A percentile compares a stretch with the other conserved stretches of the same genome.
Conservation (phyloP, 257 asterid species). For the Scutellaria baicalensis region DNA sequence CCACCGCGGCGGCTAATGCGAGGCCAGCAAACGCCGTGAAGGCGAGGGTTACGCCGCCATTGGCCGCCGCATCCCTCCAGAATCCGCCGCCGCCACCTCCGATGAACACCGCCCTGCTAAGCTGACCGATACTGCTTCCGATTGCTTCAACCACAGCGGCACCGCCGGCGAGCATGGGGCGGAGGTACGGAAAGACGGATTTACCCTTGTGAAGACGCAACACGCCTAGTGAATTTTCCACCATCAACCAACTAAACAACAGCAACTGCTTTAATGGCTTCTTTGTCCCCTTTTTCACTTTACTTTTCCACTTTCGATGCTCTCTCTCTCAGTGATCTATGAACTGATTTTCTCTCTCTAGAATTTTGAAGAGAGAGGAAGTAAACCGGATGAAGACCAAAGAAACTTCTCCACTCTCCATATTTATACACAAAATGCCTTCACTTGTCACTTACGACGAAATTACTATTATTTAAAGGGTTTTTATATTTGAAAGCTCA, state of each 20-base stretch:
- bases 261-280: constrained; percentile 28
- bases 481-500: not conserved
- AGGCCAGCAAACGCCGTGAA: constrained; percentile 75
- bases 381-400: constrained; percentile 8
- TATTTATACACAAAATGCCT: constrained; percentile 3
- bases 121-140: constrained; percentile 27
- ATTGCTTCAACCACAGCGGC: constrained; percentile 34
- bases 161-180: constrained; percentile 32
- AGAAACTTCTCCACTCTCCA: not conserved
- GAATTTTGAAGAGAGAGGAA: constrained; percentile 15
- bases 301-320: not conserved
- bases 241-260: constrained; percentile 51
- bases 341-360: constrained; percentile 33
- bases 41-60: constrained; percentile 53
- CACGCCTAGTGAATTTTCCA: constrained; percentile 42
- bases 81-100: constrained; percentile 32
- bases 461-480: not conserved
- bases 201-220: constrained; percentile 35
- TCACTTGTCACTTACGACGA: not conserved
- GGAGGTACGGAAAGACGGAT: constrained; percentile 30
- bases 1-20: constrained; percentile 70
- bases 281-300: not conserved
- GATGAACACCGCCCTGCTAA: constrained; percentile 27
- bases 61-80: constrained; percentile 38
- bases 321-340: constrained; percentile 19